phyloP scores from a whole-genome alignment of 208 protist species.

The Trypanosoma scelopori region DNA sequence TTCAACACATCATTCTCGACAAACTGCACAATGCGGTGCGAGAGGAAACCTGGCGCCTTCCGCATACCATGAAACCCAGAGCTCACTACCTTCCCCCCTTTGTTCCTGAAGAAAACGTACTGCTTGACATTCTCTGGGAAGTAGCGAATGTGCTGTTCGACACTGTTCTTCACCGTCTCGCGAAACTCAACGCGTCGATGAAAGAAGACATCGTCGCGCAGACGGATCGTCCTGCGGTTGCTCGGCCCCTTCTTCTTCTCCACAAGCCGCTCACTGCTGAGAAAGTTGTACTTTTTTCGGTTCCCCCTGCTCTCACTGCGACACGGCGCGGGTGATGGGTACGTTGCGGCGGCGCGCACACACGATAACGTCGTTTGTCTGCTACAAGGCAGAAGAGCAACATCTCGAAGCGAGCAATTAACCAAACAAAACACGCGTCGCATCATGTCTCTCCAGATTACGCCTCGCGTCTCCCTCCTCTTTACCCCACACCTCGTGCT shows the following conservation, averaged over 20 bases:
- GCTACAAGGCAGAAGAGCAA: too few species aligned
- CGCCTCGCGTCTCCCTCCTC: background rate
- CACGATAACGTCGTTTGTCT: background rate
- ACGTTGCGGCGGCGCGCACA: constrained; percentile 35
- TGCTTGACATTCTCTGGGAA: constrained; percentile 53
- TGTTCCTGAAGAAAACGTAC: constrained; percentile 65
- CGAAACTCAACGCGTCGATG: constrained; percentile 39
- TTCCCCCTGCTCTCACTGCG: background rate
- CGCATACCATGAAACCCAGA: constrained; percentile 25
- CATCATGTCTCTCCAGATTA: background rate
- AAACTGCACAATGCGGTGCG: constrained; percentile 20
- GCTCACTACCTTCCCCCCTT: background rate
- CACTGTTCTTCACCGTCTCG: constrained; percentile 36
- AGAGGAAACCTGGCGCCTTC: constrained; percentile 19
- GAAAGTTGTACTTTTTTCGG: constrained; percentile 82
- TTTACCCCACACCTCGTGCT: background rate
- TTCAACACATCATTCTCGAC: constrained; percentile 41
- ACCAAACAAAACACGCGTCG: background rate
- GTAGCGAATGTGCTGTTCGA: constrained; percentile 71
- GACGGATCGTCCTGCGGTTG: constrained; percentile 26
- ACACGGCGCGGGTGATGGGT: constrained; percentile 38
- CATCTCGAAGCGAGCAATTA: background rate
- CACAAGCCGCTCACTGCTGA: constrained; percentile 60
- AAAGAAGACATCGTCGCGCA: constrained; percentile 50
- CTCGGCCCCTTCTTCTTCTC: constrained; percentile 15